Evolutionary conservation across 768 basidiomycete genomes (phyloP).

Genomic region (Naganishia vaughanmartiniae): DNA sequence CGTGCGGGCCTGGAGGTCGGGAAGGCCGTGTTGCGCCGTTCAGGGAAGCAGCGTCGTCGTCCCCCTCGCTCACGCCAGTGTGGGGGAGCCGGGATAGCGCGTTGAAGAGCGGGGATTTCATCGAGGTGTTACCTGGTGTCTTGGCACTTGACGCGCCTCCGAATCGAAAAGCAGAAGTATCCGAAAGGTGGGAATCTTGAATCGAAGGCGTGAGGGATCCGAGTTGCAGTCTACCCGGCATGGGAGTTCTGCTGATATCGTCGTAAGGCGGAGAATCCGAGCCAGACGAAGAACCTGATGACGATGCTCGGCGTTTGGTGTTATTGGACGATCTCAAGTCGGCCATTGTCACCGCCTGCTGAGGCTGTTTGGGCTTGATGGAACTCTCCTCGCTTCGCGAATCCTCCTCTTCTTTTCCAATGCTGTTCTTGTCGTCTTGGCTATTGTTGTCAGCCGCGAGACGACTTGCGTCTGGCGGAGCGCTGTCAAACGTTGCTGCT

Average conservation of each 20-base stretch:
- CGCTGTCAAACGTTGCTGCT: constrained; percentile 1
- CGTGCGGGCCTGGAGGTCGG: background rate
- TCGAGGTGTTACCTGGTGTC: background rate
- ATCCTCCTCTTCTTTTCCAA: background rate
- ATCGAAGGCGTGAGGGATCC: constrained; percentile 12
- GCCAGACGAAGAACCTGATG: constrained; percentile 10
- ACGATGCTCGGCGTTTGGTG: constrained; percentile 4
- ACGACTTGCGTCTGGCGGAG: background rate
- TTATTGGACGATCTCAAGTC: constrained; percentile 24
- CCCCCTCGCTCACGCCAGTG: background rate
- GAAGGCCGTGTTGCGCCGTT: background rate
- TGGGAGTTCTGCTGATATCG: constrained; percentile 11
- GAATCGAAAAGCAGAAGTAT: constrained; percentile 1
- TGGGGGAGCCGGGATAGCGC: background rate
- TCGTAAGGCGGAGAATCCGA: constrained; percentile 8
- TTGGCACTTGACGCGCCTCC: constrained; percentile 1
- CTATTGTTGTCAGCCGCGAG: background rate
- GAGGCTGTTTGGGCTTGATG: background rate
- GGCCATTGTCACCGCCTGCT: constrained; percentile 18
- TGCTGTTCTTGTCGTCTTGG: background rate
- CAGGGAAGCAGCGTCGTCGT: background rate
- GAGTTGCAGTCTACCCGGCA: constrained; percentile 7
- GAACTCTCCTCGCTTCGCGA: background rate
- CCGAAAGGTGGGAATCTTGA: constrained; percentile 19
- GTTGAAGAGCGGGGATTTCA: constrained; percentile 6